phyloP scores from a whole-genome alignment of 106 monocot genomes.

The Allium fistulosum region DNA sequence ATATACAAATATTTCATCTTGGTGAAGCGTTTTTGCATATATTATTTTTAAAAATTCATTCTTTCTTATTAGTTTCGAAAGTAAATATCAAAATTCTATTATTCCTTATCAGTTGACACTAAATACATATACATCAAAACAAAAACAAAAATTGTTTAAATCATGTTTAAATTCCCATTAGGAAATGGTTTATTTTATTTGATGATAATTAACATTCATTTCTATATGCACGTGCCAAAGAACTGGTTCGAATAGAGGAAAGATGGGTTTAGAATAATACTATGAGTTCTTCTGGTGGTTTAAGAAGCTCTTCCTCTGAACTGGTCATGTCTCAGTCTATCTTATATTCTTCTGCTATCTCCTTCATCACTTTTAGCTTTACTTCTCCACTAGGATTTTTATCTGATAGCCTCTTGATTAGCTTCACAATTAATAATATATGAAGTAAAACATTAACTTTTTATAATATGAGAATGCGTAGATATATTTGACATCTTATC shows the following conservation, averaged over 20 bases:
- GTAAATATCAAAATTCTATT: too few species aligned
- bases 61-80: too few species aligned
- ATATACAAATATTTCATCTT: too few species aligned
- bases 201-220: too few species aligned
- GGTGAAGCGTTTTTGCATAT: background rate
- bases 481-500: too few species aligned
- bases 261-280: constrained; percentile 18
- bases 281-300: constrained; percentile 61
- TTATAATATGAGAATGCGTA: too few species aligned
- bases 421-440: constrained; percentile 22
- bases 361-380: constrained; percentile 85
- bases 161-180: too few species aligned
- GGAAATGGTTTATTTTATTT: too few species aligned
- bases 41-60: background rate
- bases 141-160: background rate
- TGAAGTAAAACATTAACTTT: too few species aligned
- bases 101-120: too few species aligned
- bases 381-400: constrained; percentile 71
- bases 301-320: constrained; percentile 76
- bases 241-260: background rate
- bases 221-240: too few species aligned
- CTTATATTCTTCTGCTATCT: constrained; percentile 86
- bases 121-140: too few species aligned
- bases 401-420: constrained; percentile 82
- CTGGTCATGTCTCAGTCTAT: constrained; percentile 70